These are phyloP conservation scores for Pythium monospermum DNA, from an alignment of 352 stramenopile genomes.

Conservation along the genomic window DNA sequence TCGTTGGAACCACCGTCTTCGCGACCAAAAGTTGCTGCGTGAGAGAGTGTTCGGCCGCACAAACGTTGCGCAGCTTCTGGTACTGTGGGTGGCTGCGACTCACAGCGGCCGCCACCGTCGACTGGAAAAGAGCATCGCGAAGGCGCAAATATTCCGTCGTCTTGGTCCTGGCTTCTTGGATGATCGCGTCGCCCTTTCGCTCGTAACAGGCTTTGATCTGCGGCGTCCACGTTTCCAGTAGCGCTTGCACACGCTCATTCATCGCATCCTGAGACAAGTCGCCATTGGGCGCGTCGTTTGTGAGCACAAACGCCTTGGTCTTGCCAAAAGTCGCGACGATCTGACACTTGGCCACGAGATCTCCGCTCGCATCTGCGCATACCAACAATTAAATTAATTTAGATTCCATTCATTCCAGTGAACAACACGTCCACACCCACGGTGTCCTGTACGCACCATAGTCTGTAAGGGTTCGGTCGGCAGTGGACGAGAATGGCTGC, in stretches of 20 bases:
- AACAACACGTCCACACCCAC: constrained; percentile 1
- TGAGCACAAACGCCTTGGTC: constrained; percentile 26
- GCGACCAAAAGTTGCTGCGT: constrained; percentile 12
- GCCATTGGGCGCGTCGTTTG: constrained; percentile 8
- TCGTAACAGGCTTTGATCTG: constrained; percentile 44
- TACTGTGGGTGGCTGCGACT: not conserved
- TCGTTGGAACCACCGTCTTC: constrained; percentile 5
- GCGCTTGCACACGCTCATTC: constrained; percentile 32
- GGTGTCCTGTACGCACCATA: constrained; percentile 14
- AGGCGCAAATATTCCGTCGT: constrained; percentile 15
- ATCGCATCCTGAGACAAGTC: constrained; percentile 36
- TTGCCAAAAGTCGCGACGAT: constrained; percentile 44
- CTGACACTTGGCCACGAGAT: constrained; percentile 42
- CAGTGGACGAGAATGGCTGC: constrained; percentile 14
- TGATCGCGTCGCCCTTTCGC: constrained; percentile 41
- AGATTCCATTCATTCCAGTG: not conserved
- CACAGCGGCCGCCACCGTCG: not conserved
- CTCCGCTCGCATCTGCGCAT: constrained; percentile 35
- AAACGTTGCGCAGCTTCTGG: constrained; percentile 6
- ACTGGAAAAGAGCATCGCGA: constrained; percentile 5
- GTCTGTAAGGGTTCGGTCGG: constrained; percentile 13
- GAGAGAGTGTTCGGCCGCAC: constrained; percentile 6
- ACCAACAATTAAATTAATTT: constrained; percentile 5
- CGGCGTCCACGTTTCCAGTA: constrained; percentile 41
- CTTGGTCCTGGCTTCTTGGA: constrained; percentile 37